These are phyloP conservation scores for Ophiostoma ips DNA, from an alignment of 2,329 filamentous ascomycete species.

Conservation along the genomic window DNA sequence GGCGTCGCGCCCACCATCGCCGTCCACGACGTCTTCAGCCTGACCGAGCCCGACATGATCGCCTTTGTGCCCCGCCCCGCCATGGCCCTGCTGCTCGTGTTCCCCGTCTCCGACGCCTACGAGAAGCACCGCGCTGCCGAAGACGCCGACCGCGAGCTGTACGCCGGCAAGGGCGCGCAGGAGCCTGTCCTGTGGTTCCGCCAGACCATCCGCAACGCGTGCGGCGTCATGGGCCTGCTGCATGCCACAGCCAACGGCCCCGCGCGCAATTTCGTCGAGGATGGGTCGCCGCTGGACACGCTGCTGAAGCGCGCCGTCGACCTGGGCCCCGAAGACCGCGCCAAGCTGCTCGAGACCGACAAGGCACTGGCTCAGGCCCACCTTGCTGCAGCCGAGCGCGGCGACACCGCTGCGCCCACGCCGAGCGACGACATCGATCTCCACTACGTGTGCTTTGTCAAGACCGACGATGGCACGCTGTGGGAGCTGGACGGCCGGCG, in stretches of 20 bases:
- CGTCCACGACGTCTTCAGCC: slow-evolving; percentile 84
- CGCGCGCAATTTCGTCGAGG: slow-evolving; percentile 46
- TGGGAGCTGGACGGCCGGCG: slow-evolving; percentile 48
- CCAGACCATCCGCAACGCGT: slow-evolving; percentile 89
- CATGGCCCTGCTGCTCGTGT: slow-evolving; percentile 79
- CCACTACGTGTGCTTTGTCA: slow-evolving; percentile 93
- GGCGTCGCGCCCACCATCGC: slow-evolving; percentile 65
- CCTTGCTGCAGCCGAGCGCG: slow-evolving; percentile 57
- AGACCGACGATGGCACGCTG: slow-evolving; percentile 47
- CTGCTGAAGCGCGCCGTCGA: slow-evolving; percentile 59
- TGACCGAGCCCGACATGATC: slow-evolving; percentile 73
- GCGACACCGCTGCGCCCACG: slow-evolving; percentile 65
- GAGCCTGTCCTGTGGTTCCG: slow-evolving; percentile 88
- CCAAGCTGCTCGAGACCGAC: slow-evolving; percentile 64
- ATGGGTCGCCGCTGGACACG: slow-evolving; percentile 42
- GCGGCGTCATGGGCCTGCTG: slow-evolving; percentile 76
- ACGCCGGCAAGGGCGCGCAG: slow-evolving; percentile 48
- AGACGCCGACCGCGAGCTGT: slow-evolving; percentile 50
- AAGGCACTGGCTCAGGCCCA: slow-evolving; percentile 66
- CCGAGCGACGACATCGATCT: slow-evolving; percentile 77
- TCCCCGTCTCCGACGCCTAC: slow-evolving; percentile 70
- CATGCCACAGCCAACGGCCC: slow-evolving; percentile 72
- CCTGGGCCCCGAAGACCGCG: slow-evolving; percentile 50
- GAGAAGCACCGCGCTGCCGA: slow-evolving; percentile 62
- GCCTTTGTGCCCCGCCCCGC: slow-evolving; percentile 79